phyloP scores from a whole-genome alignment of 2,329 filamentous ascomycete species.

The Chaetomiaceae sp. region DNA sequence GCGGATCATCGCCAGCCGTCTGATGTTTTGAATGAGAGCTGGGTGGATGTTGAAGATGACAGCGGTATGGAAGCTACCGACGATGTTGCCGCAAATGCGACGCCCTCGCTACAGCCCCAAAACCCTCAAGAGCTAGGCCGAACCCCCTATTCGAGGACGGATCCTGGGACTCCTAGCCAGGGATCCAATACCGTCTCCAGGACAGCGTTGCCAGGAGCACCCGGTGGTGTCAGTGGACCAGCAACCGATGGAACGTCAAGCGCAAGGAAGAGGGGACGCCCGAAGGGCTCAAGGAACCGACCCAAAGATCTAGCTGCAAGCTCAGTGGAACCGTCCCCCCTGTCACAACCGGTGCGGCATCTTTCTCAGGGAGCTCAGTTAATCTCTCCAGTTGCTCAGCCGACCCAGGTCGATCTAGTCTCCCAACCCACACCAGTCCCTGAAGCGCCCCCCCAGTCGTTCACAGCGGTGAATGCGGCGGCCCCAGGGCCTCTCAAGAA shows the following conservation, averaged over 20 bases:
- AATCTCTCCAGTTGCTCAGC: constrained; percentile 4
- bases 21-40: constrained; percentile 35
- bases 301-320: constrained; percentile 31
- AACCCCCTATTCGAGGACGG: neutral
- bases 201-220: constrained; percentile 15
- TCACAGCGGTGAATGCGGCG: constrained; percentile 19
- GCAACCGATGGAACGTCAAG: constrained; percentile 22
- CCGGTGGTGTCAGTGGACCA: neutral
- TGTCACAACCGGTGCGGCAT: neutral
- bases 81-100: constrained; percentile 21
- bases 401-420: neutral
- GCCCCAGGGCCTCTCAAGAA: constrained; percentile 17
- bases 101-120: constrained; percentile 22
- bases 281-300: constrained; percentile 50
- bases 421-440: neutral
- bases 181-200: constrained; percentile 1
- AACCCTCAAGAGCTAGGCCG: constrained; percentile 1
- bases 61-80: constrained; percentile 25
- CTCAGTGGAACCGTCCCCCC: neutral
- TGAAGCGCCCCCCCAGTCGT: constrained; percentile 17
- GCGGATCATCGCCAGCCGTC: constrained; percentile 8
- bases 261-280: constrained; percentile 42
- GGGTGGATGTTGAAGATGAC: constrained; percentile 44
- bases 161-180: neutral
- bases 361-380: neutral